Evolutionary conservation across 306 rosid genomes (phyloP), one percentile per base, ranked within the genome.

Genomic region (Lagenaria siceraria): DNA sequence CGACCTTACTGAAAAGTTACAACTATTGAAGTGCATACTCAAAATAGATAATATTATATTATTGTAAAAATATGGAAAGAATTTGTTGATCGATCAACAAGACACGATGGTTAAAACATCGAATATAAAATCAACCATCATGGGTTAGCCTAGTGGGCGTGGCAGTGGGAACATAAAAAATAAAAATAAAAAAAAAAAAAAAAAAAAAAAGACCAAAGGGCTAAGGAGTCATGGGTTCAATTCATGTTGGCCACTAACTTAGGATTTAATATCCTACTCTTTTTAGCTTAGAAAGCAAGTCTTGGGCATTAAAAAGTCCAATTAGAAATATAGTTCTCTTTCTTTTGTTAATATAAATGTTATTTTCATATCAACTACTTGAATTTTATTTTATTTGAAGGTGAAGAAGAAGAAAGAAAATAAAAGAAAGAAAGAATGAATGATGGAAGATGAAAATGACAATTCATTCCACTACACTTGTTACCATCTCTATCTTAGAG

Each of bases 401-500:
- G 8, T 9, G 64, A 12, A 15, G 17, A 31, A 62, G 43, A 3
- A 63, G 6, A 59, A 27, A 42, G 29, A 59, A n/a, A n/a, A n/a
- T n/a, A n/a, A n/a, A n/a, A n/a, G n/a, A 3, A 59, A 25, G 65
- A 59, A 59, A 25, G 40, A 65, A 10, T 10, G 73, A 65, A 65
- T 19, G 73, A 65, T 65, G 73, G 73, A 65, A 36, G 46, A 65
- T 65, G 73, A 65, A 65, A 65, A 65, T 38, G 73, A 65, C 73
- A 65, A 65, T 36, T 38, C 51, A 38, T 19, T 1, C 15, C 27
- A 38, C 18, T 55, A 40, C 75, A 69, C 54, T 69, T 2, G 24
- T 22, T 68, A 40, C 33, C 54, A 42, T 68, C 53, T 12, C 74
- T 40, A 68, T 42, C 52, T 68, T 66, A 10, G 74, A 38, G 74